Base-by-base conservation (phyloP, 768 basidiomycete genomes). In the Lactarius tabidus region DNA sequence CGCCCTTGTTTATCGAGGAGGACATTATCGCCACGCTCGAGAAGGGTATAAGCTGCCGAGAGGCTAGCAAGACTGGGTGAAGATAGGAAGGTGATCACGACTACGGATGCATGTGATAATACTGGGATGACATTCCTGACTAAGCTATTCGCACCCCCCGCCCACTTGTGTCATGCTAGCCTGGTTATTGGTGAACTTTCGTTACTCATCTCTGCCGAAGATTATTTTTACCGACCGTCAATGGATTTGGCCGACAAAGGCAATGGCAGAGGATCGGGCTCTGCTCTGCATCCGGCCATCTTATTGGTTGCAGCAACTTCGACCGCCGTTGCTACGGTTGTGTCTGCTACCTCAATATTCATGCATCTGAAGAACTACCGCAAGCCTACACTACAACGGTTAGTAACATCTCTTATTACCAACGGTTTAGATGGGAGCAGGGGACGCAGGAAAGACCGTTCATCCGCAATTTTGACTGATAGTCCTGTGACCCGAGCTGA, bases 1-100 rank as follows among this genome's bases (percentile, higher is more conserved):
- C 67, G 91, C 90, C 88, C 86, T 79, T 95, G 91, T 82, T 98
- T 98, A 80, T 98, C 96, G 69, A 98, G 88, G 57, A 98, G 80
- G 61, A 97, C 95, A 80, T 91, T 95, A 20, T 91, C 94, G 56
- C 95, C 96, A 60, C 95, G 86, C 79, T 98, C 95, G 61, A 96
- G 89, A 67, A 98, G 88, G 62, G 95, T 97, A 79, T 98, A 95
- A 36, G 95, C 95, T 66, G 95, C 96, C 72, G 91, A 91, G 72
- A 95, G 91, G 77, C 93, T 93, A 28, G 91, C 90, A 71, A 95
- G 91, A 82, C 93, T n/a, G n/a, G n/a, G n/a, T n/a, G n/a, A n/a
- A n/a, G n/a, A n/a, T n/a, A n/a, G n/a, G n/a, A n/a, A n/a, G n/a
- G n/a, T n/a, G n/a, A n/a, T n/a, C n/a, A n/a, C n/a, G n/a, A n/a